Conservation (phyloP, 768 basidiomycete genomes). For the Coprinopsis sp. region DNA sequence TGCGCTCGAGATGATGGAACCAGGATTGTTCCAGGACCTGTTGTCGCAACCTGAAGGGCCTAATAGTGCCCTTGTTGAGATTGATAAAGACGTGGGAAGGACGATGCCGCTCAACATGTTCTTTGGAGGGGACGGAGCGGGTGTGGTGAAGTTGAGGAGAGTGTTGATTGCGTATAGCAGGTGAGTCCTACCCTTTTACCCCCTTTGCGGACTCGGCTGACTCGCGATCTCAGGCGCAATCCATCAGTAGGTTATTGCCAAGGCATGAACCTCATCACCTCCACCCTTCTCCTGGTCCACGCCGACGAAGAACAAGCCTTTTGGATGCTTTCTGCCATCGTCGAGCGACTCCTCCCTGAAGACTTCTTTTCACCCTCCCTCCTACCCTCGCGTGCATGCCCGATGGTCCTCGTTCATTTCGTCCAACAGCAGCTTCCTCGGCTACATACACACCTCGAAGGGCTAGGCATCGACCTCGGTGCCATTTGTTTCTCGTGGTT, state of each 20-base stretch:
- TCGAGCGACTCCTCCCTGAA: slow-evolving; percentile 83
- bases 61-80: slow-evolving; percentile 63
- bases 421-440: slow-evolving; percentile 75
- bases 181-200: slow-evolving; percentile 39
- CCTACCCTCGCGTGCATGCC: slow-evolving; percentile 90
- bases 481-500: slow-evolving; percentile 99
- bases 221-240: slow-evolving; percentile 62
- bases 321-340: slow-evolving; percentile 87
- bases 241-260: slow-evolving; percentile 92
- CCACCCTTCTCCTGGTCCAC: slow-evolving; percentile 87
- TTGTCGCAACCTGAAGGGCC: slow-evolving; percentile 47
- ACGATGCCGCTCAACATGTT: slow-evolving; percentile 95
- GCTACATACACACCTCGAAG: slow-evolving; percentile 67
- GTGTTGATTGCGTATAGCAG: slow-evolving; percentile 91
- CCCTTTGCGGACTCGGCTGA: background rate
- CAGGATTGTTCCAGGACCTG: slow-evolving; percentile 84
- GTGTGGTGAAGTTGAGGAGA: slow-evolving; percentile 85
- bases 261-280: slow-evolving; percentile 94
- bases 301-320: slow-evolving; percentile 97
- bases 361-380: slow-evolving; percentile 93
- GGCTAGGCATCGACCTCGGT: slow-evolving; percentile 83
- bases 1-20: slow-evolving; percentile 86
- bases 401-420: slow-evolving; percentile 83
- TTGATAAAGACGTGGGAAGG: slow-evolving; percentile 92
- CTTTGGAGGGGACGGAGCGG: slow-evolving; percentile 95